Evolutionary conservation across 2,329 filamentous ascomycete genomes (phyloP).

Genomic region (Alternaria novae-zelandiae): DNA sequence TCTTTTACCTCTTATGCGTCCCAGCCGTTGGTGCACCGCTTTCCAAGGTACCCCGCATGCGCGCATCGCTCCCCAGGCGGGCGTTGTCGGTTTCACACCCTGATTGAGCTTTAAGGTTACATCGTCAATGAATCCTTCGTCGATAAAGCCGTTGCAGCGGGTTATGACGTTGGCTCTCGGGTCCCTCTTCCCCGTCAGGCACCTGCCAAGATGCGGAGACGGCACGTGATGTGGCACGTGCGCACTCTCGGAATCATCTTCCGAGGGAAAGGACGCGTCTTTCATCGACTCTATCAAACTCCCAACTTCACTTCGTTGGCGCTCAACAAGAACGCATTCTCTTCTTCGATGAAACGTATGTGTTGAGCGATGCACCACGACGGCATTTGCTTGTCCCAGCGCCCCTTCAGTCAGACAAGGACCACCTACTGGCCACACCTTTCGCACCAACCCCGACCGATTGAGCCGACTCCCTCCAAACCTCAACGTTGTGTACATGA

Average conservation of each 20-base stretch:
- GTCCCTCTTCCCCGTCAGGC: conserved; percentile 20
- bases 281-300: neutral
- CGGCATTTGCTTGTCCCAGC: neutral
- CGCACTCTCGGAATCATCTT: neutral
- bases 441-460: neutral
- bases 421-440: neutral
- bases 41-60: conserved; percentile 21
- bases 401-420: neutral
- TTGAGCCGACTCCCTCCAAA: neutral
- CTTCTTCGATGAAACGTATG: neutral
- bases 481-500: neutral
- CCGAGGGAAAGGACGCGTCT: neutral
- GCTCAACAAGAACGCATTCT: neutral
- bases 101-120: conserved; percentile 30
- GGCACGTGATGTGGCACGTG: neutral
- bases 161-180: conserved; percentile 21
- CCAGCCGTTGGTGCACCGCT: neutral
- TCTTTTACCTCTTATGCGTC: neutral
- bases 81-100: neutral
- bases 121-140: conserved; percentile 12
- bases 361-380: neutral
- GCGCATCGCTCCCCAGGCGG: conserved; percentile 8
- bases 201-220: conserved; percentile 24
- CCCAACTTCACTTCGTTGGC: neutral
- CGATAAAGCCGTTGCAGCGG: neutral